Evolutionary conservation across 768 basidiomycete species (phyloP).

Genomic region (Saitozyma podzolica): DNA sequence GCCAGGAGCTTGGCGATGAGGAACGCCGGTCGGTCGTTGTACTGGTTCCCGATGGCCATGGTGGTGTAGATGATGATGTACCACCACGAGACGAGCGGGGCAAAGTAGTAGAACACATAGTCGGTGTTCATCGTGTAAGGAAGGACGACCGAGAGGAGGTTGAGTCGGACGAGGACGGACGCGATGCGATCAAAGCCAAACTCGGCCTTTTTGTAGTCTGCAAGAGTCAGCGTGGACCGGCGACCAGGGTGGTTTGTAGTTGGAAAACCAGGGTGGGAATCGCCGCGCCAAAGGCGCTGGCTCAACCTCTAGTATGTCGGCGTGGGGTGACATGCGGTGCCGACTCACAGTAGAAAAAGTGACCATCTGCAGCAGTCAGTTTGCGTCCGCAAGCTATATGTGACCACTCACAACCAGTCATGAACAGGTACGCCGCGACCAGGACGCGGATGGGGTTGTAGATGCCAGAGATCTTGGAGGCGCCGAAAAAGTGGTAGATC

Average conservation of each 20-base stretch:
- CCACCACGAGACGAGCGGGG: conserved; percentile 82
- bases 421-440: conserved; percentile 85
- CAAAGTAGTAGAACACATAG: conserved; percentile 87
- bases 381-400: too few species aligned
- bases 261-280: conserved; percentile 8
- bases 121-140: conserved; percentile 90
- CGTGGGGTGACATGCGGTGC: too few species aligned
- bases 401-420: conserved; percentile 77
- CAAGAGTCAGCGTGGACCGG: neutral
- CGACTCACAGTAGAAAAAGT: conserved; percentile 67
- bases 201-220: conserved; percentile 78
- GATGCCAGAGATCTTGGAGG: conserved; percentile 87
- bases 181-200: conserved; percentile 76
- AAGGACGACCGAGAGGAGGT: conserved; percentile 75
- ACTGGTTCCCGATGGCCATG: conserved; percentile 67
- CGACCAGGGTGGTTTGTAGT: too few species aligned
- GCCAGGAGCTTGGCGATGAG: conserved; percentile 69
- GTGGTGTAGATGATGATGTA: conserved; percentile 82
- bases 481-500: conserved; percentile 88
- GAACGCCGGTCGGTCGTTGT: conserved; percentile 70
- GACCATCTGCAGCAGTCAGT: conserved; percentile 51
- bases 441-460: conserved; percentile 87
- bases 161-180: conserved; percentile 76
- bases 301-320: too few species aligned
- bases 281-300: too few species aligned